These are phyloP conservation scores for Cantharellus cinnabarinus DNA, from an alignment of 768 basidiomycete species.

Conservation along the genomic window DNA sequence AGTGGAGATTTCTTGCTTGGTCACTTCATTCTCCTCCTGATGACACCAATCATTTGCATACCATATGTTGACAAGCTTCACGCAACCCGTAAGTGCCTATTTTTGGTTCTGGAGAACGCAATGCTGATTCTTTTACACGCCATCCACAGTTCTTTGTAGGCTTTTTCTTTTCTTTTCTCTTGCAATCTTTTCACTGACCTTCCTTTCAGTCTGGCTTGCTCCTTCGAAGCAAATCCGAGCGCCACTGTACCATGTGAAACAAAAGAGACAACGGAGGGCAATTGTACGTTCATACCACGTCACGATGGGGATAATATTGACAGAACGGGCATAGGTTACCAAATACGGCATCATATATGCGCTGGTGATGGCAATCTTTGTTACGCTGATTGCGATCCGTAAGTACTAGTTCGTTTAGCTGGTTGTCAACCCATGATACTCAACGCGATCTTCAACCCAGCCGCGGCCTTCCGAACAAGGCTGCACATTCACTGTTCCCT, in stretches of 20 bases:
- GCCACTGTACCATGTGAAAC: slow-evolving; percentile 75
- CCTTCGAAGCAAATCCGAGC: slow-evolving; percentile 89
- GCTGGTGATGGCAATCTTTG: slow-evolving; percentile 43
- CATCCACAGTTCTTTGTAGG: slow-evolving; percentile 10
- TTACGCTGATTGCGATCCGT: slow-evolving; percentile 63
- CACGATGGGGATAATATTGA: slow-evolving; percentile 7
- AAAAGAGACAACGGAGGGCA: slow-evolving; percentile 73
- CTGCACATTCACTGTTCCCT: neutral
- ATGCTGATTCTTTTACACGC: slow-evolving; percentile 9
- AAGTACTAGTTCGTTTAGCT: slow-evolving; percentile 7
- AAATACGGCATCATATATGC: slow-evolving; percentile 70
- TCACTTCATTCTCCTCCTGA: slow-evolving; percentile 73
- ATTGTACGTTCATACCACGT: slow-evolving; percentile 34
- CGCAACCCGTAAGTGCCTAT: slow-evolving; percentile 51
- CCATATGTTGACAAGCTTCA: slow-evolving; percentile 87
- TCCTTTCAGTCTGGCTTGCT: slow-evolving; percentile 39
- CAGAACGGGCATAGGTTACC: slow-evolving; percentile 31
- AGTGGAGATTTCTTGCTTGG: slow-evolving; percentile 82
- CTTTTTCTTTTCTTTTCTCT: neutral
- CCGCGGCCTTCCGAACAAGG: neutral
- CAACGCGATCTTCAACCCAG: neutral
- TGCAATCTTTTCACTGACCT: neutral
- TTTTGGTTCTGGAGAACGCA: neutral
- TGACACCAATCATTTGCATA: slow-evolving; percentile 71
- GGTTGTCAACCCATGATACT: neutral